Percentiles rank a stretch among this genome's conserved stretches.
Conservation (phyloP, 768 basidiomycete species). For the Mycena olivaceomarginata region DNA sequence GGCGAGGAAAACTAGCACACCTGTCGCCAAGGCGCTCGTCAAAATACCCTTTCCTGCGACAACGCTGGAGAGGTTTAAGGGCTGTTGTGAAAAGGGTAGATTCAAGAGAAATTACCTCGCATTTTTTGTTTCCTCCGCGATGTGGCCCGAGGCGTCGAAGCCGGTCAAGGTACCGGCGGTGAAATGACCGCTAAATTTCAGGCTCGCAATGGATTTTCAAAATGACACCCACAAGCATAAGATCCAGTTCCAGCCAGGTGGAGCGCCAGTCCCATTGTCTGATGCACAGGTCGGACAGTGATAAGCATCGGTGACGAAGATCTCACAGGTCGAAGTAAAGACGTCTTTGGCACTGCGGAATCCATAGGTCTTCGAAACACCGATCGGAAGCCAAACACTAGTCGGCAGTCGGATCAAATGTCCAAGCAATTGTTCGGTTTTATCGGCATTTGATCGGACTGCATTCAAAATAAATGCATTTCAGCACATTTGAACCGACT, state of each 20-base stretch:
- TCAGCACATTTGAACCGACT: no score
- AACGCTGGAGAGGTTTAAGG: conserved; percentile 63
- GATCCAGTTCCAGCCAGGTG: conserved; percentile 94
- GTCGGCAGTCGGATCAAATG: no score
- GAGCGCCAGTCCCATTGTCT: conserved; percentile 95
- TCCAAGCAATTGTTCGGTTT: no score
- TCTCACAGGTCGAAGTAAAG: conserved; percentile 87
- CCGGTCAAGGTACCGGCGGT: conserved; percentile 93
- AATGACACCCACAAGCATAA: conserved; percentile 79
- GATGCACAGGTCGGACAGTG: not conserved
- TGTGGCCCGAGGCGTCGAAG: conserved; percentile 92
- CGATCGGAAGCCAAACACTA: conserved; percentile 96
- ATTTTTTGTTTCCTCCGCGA: conserved; percentile 93
- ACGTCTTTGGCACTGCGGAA: conserved; percentile 91
- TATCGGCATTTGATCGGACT: no score
- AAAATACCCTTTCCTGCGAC: conserved; percentile 91
- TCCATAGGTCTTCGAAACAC: conserved; percentile 92
- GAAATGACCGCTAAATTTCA: conserved; percentile 74
- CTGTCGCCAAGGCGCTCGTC: conserved; percentile 85
- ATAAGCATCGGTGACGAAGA: not conserved
- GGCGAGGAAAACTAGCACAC: conserved; percentile 85
- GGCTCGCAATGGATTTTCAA: not conserved
- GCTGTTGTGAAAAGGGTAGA: not conserved
- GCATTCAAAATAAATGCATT: no score
- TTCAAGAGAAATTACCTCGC: conserved; percentile 67